A percentile compares a stretch with the other conserved stretches of the same genome.
These are phyloP conservation scores for Vachellia pachyceras DNA, from an alignment of 306 rosid genomes.

Conservation along the genomic window DNA sequence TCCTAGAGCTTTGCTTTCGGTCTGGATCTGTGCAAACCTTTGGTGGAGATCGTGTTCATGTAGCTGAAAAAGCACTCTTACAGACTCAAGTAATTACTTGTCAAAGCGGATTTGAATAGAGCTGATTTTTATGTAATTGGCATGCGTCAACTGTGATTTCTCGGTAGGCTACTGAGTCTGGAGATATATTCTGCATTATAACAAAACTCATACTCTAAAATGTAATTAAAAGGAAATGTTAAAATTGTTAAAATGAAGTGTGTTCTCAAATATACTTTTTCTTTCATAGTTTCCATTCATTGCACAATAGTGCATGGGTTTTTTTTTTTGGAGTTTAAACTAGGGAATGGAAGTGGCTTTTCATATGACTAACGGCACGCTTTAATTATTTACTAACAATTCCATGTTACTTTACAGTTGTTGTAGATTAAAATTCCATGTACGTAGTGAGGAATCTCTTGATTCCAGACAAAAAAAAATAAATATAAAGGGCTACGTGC, in stretches of 20 bases:
- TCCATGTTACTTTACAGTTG: background rate
- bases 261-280: background rate
- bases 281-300: background rate
- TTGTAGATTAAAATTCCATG: background rate
- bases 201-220: background rate
- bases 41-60: conserved; percentile 23
- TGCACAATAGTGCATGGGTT: background rate
- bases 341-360: background rate
- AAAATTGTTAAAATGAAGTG: background rate
- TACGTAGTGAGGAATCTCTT: background rate
- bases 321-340: background rate
- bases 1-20: conserved; percentile 28
- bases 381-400: background rate
- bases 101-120: background rate
- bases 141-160: background rate
- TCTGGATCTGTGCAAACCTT: conserved; percentile 43
- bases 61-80: conserved; percentile 2
- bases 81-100: background rate
- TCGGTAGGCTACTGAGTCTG: background rate
- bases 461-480: background rate
- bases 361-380: background rate
- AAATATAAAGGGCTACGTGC: background rate
- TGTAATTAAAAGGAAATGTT: background rate
- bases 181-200: background rate
- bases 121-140: background rate